These are phyloP conservation scores for Brassica balearica DNA, from an alignment of 441 rosid species.

Conservation along the genomic window DNA sequence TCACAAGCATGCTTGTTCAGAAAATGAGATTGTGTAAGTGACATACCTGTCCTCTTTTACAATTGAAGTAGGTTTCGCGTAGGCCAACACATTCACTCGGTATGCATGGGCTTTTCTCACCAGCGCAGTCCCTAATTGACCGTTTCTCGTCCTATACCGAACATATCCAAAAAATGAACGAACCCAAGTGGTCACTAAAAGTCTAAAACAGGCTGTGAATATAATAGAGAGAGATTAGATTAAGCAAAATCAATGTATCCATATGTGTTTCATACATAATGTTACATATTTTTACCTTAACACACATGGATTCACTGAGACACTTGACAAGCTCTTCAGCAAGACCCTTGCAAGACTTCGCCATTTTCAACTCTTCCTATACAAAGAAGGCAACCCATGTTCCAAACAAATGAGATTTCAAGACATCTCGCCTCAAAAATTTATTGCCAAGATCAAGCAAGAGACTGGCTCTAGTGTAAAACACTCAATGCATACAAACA, in stretches of 20 bases:
- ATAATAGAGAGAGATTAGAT: too few relatives aligned
- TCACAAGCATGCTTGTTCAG: background rate
- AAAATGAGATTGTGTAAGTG: too few relatives aligned
- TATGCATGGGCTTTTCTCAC: conserved; percentile 77
- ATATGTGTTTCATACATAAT: too few relatives aligned
- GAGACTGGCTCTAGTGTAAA: too few relatives aligned
- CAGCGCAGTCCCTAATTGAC: conserved; percentile 80
- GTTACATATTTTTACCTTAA: conserved; percentile 60
- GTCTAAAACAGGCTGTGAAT: too few relatives aligned
- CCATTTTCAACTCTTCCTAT: conserved; percentile 49
- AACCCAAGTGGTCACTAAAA: too few relatives aligned
- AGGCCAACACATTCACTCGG: conserved; percentile 88
- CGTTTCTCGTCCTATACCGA: conserved; percentile 67
- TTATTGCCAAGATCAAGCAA: background rate
- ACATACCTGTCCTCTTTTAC: conserved; percentile 98
- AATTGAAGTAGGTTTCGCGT: conserved; percentile 86
- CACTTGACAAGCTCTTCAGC: conserved; percentile 93
- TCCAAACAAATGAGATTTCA: background rate
- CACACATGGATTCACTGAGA: conserved; percentile 83
- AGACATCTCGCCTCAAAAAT: background rate
- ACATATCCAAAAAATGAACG: background rate
- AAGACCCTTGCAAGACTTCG: conserved; percentile 95
- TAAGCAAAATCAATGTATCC: background rate
- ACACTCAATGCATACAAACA: too few relatives aligned
- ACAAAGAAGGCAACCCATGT: conserved; percentile 15